Percentiles rank a stretch among this genome's conserved stretches.
Conservation (phyloP, 2,329 filamentous ascomycete species). For the Fusarium neocosmosporiellum region DNA sequence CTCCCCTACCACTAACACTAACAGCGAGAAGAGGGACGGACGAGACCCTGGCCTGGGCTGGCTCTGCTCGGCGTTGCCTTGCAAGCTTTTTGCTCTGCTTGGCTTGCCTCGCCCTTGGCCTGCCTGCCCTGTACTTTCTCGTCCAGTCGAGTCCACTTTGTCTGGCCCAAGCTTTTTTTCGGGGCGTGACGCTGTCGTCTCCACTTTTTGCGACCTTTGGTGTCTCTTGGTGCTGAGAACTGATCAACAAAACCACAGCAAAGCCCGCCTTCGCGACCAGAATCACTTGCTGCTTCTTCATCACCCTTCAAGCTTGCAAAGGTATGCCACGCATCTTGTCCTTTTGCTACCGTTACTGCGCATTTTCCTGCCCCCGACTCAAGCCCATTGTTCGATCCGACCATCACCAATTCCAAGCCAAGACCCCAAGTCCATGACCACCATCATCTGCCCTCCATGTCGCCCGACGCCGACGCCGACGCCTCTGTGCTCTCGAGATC, state of each 20-base stretch:
- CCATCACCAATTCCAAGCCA: constrained; percentile 18
- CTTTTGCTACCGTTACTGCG: constrained; percentile 6
- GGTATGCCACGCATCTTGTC: constrained; percentile 30
- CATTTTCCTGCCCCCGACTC: constrained; percentile 12
- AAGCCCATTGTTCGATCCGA: constrained; percentile 12
- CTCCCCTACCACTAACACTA: constrained; percentile 7
- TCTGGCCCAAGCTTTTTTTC: constrained; percentile 35
- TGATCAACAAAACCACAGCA: constrained; percentile 47
- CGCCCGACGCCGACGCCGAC: constrained; percentile 7
- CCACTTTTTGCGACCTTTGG: constrained; percentile 44
- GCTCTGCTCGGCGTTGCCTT: not conserved
- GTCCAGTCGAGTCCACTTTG: constrained; percentile 7
- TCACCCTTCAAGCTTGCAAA: constrained; percentile 46
- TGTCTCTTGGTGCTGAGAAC: constrained; percentile 38
- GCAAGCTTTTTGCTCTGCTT: not conserved
- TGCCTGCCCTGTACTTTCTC: not conserved
- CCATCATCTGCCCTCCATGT: constrained; percentile 20
- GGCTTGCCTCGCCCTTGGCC: constrained; percentile 5
- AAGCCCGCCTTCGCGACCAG: constrained; percentile 44
- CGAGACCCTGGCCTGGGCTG: constrained; percentile 14
- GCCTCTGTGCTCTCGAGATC: constrained; percentile 11
- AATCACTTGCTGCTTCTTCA: constrained; percentile 43
- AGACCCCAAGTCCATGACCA: constrained; percentile 2
- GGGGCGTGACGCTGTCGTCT: constrained; percentile 41
- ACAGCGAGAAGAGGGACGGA: constrained; percentile 19